phyloP scores from a whole-genome alignment of 208 protist genomes.

The Leishmania major region DNA sequence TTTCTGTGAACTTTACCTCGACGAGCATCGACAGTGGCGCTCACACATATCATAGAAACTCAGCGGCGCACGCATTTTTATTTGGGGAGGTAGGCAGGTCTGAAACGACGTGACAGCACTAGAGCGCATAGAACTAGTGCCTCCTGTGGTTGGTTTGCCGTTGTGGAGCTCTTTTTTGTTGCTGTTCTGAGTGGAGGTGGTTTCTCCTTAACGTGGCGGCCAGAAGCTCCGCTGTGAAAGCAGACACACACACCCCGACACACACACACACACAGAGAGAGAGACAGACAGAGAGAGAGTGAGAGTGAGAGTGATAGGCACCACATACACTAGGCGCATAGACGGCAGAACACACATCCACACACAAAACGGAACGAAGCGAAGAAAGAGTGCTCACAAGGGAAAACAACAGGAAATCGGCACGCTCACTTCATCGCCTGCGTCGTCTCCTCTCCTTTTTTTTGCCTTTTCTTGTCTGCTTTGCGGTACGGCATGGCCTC shows the following conservation, averaged over 20 bases:
- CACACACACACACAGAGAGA: not conserved
- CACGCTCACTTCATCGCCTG: not conserved
- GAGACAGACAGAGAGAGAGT: too few relatives aligned
- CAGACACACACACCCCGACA: constrained; percentile 2
- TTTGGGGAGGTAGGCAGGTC: not conserved
- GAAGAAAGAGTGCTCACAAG: not conserved
- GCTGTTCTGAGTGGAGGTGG: not conserved
- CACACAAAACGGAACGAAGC: not conserved
- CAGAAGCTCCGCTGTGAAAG: not conserved
- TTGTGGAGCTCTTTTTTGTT: too few relatives aligned
- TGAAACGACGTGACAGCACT: not conserved
- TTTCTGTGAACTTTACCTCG: not conserved
- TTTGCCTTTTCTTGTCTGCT: not conserved
- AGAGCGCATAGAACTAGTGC: not conserved
- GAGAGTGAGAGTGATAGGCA: not conserved
- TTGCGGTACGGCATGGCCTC: constrained; percentile 8
- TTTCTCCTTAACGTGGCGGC: not conserved
- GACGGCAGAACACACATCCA: not conserved
- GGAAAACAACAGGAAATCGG: not conserved
- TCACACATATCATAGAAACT: not conserved
- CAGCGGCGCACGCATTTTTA: not conserved
- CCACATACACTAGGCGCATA: too few relatives aligned
- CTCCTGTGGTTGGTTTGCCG: not conserved
- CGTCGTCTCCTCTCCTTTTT: not conserved
- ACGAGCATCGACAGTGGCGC: not conserved